Evolutionary conservation across 345 rosid genomes (phyloP).

Genomic region (Chamaenerion angustifolium): DNA sequence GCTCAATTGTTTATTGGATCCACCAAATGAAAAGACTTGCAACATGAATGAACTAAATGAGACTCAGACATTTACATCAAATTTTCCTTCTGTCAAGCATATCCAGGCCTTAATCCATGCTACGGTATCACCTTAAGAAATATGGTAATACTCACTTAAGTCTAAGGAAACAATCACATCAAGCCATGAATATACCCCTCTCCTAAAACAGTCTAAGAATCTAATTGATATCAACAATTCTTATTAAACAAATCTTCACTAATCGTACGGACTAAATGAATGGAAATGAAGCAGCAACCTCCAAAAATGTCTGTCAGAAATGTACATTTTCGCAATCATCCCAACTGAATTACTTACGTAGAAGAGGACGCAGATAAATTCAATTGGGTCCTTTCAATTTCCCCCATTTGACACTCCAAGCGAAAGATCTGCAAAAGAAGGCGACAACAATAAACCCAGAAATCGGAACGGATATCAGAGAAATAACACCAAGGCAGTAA

Average conservation of each 20-base stretch:
- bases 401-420: conserved; percentile 12
- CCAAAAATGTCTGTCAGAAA: neutral
- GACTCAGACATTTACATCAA: too few relatives aligned
- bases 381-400: conserved; percentile 18
- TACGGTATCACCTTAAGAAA: too few relatives aligned
- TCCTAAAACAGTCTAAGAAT: too few relatives aligned
- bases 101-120: too few relatives aligned
- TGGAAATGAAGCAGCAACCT: neutral
- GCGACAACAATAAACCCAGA: neutral
- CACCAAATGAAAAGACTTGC: too few relatives aligned
- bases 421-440: conserved; percentile 23
- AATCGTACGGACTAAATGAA: neutral
- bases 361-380: conserved; percentile 13
- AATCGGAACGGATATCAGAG: neutral
- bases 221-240: neutral
- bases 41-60: too few relatives aligned
- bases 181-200: too few relatives aligned
- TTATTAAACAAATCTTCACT: neutral
- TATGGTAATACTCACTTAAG: too few relatives aligned
- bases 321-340: neutral
- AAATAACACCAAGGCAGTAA: neutral
- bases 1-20: too few relatives aligned
- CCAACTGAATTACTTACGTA: conserved; percentile 16
- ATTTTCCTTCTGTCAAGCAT: too few relatives aligned
- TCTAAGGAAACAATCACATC: too few relatives aligned